Evolutionary conservation across 768 basidiomycete genomes (phyloP), one percentile per base, ranked within the genome.

Genomic region (Piloderma croceum): DNA sequence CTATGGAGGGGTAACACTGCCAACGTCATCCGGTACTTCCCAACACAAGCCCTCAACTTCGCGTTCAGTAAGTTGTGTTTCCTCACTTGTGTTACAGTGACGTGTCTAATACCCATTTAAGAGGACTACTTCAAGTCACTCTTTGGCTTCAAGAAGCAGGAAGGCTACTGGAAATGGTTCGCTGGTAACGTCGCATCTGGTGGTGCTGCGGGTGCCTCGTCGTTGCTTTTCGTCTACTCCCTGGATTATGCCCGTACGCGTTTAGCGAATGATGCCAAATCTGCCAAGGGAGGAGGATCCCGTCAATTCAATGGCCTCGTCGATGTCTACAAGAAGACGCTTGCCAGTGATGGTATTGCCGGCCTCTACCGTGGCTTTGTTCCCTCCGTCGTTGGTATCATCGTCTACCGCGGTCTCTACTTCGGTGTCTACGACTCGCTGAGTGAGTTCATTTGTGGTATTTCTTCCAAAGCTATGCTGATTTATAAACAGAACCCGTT

Each of bases 1-100:
- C 74, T 99, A 60, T 98, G 96, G 96, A 76, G 96, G 73, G 96
- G 96, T 68, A 99, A 99, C 83, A 98, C 94, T 44, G 94, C 96
- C 79, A 99, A 99, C 73, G 96, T 99, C 71, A 96, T 99, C 74
- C 93, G 96, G 65, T 99, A 99, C 87, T 99, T 99, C 91, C 96
- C 96, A 38, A 99, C 96, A 43, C 94, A 99, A 68, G 96, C 96
- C 29, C 71, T 98, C 57, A 99, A 99, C 88, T 98, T 99, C 59
- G 94, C 94, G 64, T 98, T 97, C 86, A 98, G 89, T 96, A 54
- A 55, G 91, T 80, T 31, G 52, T 36, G 44, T 34, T 10, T 15
- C 24, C 2, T 39, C 13, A 10, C 5, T 4, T 2, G 21, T 38
- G 42, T 54, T 59, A n/a, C 52, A 48, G 41, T 48, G 43, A 25